Conservation (phyloP, 2,329 filamentous ascomycete genomes). For the Trichophyton benhamiae region DNA sequence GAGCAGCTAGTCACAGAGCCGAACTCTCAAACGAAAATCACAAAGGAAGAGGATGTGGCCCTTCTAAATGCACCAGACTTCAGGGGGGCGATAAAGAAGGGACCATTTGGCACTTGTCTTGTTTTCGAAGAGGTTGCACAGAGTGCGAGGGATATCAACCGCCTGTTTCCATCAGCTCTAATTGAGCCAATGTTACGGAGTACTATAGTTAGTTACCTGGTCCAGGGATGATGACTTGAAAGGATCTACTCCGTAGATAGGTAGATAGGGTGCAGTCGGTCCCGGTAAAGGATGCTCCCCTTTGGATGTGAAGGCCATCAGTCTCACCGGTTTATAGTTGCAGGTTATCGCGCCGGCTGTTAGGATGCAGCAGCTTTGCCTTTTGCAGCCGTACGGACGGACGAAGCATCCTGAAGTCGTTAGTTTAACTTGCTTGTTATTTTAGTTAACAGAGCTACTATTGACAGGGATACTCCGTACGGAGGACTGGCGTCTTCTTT, state of each 20-base stretch:
- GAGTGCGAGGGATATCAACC: neutral
- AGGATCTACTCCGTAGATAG: neutral
- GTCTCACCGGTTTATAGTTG: too few species aligned
- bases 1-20: neutral
- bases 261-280: neutral
- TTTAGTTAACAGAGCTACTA: too few species aligned
- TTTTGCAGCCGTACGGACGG: neutral
- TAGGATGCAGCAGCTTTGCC: neutral
- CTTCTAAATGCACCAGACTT: neutral
- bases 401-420: too few species aligned
- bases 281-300: too few species aligned
- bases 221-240: neutral
- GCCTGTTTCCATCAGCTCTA: too few species aligned
- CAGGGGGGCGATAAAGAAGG: neutral
- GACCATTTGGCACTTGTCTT: neutral
- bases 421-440: too few species aligned
- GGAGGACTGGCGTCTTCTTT: too few species aligned
- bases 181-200: neutral
- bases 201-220: neutral
- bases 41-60: too few species aligned
- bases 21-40: neutral
- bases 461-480: too few species aligned
- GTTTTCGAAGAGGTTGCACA: neutral
- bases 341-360: neutral
- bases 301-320: neutral